phyloP scores from a whole-genome alignment of 2,329 filamentous ascomycete genomes.

The Pseudogymnoascus sp. region DNA sequence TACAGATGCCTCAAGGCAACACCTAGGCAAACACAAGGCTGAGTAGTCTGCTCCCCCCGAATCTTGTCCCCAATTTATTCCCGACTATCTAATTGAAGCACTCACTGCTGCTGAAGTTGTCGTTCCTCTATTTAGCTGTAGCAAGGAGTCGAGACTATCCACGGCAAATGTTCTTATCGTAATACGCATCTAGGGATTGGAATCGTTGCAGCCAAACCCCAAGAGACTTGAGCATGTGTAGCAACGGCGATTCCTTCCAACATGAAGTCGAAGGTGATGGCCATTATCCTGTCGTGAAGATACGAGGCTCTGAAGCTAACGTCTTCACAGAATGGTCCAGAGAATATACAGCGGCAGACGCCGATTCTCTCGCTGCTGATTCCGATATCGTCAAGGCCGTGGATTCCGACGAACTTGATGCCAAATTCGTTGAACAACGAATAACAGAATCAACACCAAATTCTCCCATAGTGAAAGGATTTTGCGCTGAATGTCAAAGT shows the following conservation, averaged over 20 bases:
- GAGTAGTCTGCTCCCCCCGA: no score
- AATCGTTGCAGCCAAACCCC: not conserved
- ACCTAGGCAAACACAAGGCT: no score
- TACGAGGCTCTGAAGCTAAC: not conserved
- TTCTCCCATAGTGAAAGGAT: not conserved
- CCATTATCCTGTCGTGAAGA: not conserved
- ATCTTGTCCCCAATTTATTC: not conserved
- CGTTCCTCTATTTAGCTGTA: not conserved
- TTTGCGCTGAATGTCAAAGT: not conserved
- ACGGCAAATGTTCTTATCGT: not conserved
- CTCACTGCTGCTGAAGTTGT: not conserved
- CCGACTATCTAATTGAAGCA: not conserved
- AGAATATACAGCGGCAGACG: conserved; percentile 11
- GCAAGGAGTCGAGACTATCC: not conserved
- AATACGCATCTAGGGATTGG: not conserved
- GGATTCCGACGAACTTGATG: conserved; percentile 13
- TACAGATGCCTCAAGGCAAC: no score
- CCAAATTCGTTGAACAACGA: conserved; percentile 14
- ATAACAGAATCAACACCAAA: conserved; percentile 13
- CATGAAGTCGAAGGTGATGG: not conserved
- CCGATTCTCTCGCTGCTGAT: not conserved
- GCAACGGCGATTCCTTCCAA: not conserved
- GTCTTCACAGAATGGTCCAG: conserved; percentile 14
- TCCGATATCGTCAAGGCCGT: conserved; percentile 11
- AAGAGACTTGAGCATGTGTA: not conserved